A percentile compares a stretch with the other conserved stretches of the same genome.
These are phyloP conservation scores for Avena atlantica DNA, from an alignment of 176 grass and related monocot genomes.

Conservation along the genomic window DNA sequence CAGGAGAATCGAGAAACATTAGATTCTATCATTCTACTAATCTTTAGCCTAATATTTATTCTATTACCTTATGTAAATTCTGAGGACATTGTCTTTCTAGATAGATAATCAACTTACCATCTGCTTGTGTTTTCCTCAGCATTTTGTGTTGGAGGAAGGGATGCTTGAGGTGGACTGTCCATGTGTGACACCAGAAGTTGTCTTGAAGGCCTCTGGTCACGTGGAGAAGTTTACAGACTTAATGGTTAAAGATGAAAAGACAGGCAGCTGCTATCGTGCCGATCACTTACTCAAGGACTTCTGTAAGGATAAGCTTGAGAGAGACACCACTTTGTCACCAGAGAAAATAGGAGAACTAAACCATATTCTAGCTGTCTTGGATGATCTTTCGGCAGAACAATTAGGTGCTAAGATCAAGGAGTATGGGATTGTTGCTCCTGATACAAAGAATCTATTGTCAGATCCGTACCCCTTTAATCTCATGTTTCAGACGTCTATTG, in stretches of 20 bases:
- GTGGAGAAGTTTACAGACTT: slow-evolving; percentile 95
- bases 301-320: slow-evolving; percentile 90
- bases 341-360: slow-evolving; percentile 64
- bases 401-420: slow-evolving; percentile 88
- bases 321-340: slow-evolving; percentile 50
- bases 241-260: slow-evolving; percentile 97
- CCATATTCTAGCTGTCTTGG: slow-evolving; percentile 74
- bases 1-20: neutral
- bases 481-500: slow-evolving; percentile 99
- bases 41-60: slow-evolving; percentile 1
- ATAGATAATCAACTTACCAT: slow-evolving; percentile 17
- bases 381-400: slow-evolving; percentile 85
- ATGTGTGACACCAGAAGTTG: slow-evolving; percentile 86
- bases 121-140: slow-evolving; percentile 52
- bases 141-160: slow-evolving; percentile 89
- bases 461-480: slow-evolving; percentile 95
- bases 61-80: neutral
- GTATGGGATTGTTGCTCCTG: slow-evolving; percentile 85
- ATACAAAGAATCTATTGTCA: slow-evolving; percentile 84
- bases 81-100: slow-evolving; percentile 11
- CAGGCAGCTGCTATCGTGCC: slow-evolving; percentile 83
- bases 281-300: slow-evolving; percentile 96
- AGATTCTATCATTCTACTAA: neutral
- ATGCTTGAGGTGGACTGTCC: slow-evolving; percentile 97
- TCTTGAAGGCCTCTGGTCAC: slow-evolving; percentile 92